phyloP scores from a whole-genome alignment of 148 eudicot genomes.

The Camellia japonica region DNA sequence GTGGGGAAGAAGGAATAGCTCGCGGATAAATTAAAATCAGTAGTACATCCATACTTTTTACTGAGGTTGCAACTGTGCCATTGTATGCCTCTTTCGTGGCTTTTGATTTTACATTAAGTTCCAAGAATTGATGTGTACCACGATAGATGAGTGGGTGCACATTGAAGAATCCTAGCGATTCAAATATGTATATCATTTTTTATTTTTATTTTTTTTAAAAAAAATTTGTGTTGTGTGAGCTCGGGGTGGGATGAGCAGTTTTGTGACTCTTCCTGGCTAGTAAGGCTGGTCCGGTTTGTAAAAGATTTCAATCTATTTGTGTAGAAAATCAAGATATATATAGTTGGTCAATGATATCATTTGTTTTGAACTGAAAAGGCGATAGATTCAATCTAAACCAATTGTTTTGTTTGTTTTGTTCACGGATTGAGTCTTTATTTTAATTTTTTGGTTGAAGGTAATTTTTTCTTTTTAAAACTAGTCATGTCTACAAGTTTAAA shows the following conservation, averaged over 20 bases:
- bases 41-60: background rate
- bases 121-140: background rate
- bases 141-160: background rate
- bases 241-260: background rate
- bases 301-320: background rate
- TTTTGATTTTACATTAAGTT: background rate
- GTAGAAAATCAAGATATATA: too few species aligned
- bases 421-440: too few species aligned
- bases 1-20: slow-evolving; percentile 90
- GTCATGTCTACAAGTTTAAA: too few species aligned
- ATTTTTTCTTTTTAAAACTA: too few species aligned
- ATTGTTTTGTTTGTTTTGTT: too few species aligned
- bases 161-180: background rate
- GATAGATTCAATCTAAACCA: too few species aligned
- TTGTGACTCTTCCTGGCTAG: background rate
- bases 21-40: slow-evolving; percentile 36
- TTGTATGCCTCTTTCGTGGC: background rate
- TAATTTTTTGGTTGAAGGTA: too few species aligned
- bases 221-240: background rate
- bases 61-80: background rate
- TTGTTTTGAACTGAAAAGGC: too few species aligned
- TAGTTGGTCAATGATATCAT: too few species aligned
- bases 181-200: background rate
- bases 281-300: background rate
- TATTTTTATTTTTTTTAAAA: too few species aligned